Evolutionary conservation across 2,329 filamentous ascomycete genomes (phyloP).

Genomic region (Hypoxylon rubiginosum): DNA sequence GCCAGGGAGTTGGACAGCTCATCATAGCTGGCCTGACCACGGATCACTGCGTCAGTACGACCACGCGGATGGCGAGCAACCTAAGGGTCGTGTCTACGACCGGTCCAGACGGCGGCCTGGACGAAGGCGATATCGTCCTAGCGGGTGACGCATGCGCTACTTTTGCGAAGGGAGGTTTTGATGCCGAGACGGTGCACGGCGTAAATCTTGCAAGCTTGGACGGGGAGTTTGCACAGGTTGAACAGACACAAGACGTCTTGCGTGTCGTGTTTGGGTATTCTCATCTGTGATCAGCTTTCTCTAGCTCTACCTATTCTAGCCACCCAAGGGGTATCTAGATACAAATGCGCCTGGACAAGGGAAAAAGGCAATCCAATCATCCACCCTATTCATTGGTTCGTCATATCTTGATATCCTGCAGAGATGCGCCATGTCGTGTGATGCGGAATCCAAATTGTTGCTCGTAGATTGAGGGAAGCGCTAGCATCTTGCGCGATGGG

Average conservation of each 20-base stretch:
- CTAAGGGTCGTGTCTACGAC: conserved; percentile 54
- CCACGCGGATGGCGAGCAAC: conserved; percentile 62
- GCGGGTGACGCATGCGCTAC: conserved; percentile 62
- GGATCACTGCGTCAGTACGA: conserved; percentile 65
- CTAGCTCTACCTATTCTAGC: conserved; percentile 2
- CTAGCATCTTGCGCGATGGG: neutral
- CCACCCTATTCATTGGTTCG: neutral
- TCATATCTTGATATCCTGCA: conserved; percentile 1
- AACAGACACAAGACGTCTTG: conserved; percentile 54
- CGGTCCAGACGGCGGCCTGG: conserved; percentile 45
- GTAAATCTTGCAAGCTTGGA: conserved; percentile 60
- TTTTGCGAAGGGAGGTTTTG: conserved; percentile 58
- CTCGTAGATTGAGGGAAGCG: neutral
- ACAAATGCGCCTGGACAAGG: neutral
- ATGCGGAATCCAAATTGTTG: neutral
- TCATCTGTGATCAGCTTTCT: conserved; percentile 4
- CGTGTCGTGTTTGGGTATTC: conserved; percentile 13
- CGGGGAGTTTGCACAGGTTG: conserved; percentile 60
- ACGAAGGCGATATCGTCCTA: conserved; percentile 55
- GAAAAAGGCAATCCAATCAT: neutral
- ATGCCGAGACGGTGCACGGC: conserved; percentile 61
- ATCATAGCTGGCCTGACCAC: conserved; percentile 60
- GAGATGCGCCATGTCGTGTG: conserved; percentile 9
- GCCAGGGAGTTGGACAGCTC: conserved; percentile 54
- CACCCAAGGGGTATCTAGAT: conserved; percentile 10